phyloP scores from a whole-genome alignment of 2,329 filamentous ascomycete species.

The Ploettnerulaceae sp. region DNA sequence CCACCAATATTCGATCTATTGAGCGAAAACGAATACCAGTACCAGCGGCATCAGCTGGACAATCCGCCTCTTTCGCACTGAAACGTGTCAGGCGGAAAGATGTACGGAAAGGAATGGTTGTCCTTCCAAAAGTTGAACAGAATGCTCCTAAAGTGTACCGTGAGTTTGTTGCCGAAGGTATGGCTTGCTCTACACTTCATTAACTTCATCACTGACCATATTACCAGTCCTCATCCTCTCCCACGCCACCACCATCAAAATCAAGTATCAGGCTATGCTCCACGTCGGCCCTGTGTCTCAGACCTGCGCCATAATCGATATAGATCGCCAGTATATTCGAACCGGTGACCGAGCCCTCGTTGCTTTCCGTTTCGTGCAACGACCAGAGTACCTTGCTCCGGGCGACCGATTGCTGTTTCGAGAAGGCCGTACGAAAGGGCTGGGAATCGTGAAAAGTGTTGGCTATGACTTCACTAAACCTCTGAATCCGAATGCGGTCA shows the following conservation, averaged over 20 bases:
- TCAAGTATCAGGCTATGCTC: slow-evolving; percentile 95
- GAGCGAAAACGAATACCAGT: slow-evolving; percentile 90
- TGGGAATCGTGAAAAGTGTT: slow-evolving; percentile 88
- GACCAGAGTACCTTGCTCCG: slow-evolving; percentile 84
- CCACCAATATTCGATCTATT: slow-evolving; percentile 84
- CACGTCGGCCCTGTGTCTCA: slow-evolving; percentile 93
- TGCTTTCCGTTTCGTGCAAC: slow-evolving; percentile 89
- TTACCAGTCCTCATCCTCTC: slow-evolving; percentile 80
- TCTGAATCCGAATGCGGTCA: slow-evolving; percentile 37
- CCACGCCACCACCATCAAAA: slow-evolving; percentile 95
- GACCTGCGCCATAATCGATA: slow-evolving; percentile 95
- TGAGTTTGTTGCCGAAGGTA: slow-evolving; percentile 75
- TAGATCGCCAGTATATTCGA: slow-evolving; percentile 91
- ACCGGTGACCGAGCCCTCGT: slow-evolving; percentile 93
- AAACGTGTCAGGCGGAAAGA: slow-evolving; percentile 85
- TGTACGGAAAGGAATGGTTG: slow-evolving; percentile 96
- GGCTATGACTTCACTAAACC: slow-evolving; percentile 71
- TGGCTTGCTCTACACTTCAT: neutral
- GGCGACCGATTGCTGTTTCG: slow-evolving; percentile 90
- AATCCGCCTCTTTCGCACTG: slow-evolving; percentile 87
- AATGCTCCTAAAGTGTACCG: slow-evolving; percentile 65
- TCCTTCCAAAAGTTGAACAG: slow-evolving; percentile 76
- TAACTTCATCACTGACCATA: neutral
- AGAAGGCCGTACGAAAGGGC: slow-evolving; percentile 89
- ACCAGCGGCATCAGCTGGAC: slow-evolving; percentile 81